A percentile compares a stretch with the other conserved stretches of the same genome.
Conservation (phyloP, 2,329 filamentous ascomycete species). For the Anthostomella pinea region DNA sequence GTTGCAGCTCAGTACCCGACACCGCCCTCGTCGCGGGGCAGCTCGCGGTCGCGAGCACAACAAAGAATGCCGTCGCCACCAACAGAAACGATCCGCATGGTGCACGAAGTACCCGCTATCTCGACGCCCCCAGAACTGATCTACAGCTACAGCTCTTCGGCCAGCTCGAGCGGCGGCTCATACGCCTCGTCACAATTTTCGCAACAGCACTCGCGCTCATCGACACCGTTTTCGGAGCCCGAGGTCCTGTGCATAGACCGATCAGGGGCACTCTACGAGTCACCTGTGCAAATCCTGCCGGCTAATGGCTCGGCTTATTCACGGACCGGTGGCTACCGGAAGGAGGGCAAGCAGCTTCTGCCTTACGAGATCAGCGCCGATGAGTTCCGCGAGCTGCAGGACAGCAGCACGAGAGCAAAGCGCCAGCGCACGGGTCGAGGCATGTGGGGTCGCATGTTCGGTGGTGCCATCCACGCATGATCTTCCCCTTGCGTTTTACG, state of each 20-base stretch:
- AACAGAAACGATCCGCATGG: slow-evolving; percentile 39
- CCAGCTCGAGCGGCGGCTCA: slow-evolving; percentile 42
- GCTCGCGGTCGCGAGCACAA: slow-evolving; percentile 36
- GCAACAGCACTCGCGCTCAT: slow-evolving; percentile 46
- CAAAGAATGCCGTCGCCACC: slow-evolving; percentile 30
- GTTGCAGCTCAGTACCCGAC: slow-evolving; percentile 39
- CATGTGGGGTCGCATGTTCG: slow-evolving; percentile 54
- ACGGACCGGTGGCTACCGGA: slow-evolving; percentile 24
- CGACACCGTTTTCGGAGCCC: slow-evolving; percentile 48
- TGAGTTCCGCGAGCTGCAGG: slow-evolving; percentile 49
- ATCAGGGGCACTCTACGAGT: slow-evolving; percentile 47
- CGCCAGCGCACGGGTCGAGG: slow-evolving; percentile 46
- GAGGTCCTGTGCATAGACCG: slow-evolving; percentile 36
- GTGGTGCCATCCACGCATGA: slow-evolving; percentile 35
- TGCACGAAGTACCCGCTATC: slow-evolving; percentile 30
- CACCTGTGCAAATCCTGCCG: slow-evolving; percentile 46
- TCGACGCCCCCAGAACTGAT: slow-evolving; percentile 47
- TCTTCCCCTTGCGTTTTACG: slow-evolving; percentile 5
- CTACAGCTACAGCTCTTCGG: slow-evolving; percentile 39
- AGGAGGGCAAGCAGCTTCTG: slow-evolving; percentile 36
- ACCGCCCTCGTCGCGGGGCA: slow-evolving; percentile 45
- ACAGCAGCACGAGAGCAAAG: slow-evolving; percentile 45
- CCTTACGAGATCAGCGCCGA: slow-evolving; percentile 56
- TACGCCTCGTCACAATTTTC: slow-evolving; percentile 47
- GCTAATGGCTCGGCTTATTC: slow-evolving; percentile 36